Base-by-base conservation (phyloP, 2,329 filamentous ascomycete species). In the Coniochaeta hoffmannii region DNA sequence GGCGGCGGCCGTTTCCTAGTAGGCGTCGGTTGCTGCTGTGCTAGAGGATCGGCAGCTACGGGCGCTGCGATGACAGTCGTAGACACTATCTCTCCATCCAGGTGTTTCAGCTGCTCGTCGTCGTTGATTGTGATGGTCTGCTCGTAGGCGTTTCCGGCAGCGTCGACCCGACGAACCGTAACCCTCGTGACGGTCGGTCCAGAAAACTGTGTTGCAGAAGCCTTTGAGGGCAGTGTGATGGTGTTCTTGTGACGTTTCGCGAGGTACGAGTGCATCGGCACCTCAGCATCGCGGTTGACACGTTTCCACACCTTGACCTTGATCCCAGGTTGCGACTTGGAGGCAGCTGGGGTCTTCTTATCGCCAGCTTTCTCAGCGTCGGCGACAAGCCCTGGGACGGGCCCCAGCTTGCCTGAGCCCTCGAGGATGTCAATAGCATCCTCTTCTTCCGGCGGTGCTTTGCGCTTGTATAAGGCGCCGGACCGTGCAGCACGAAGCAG, bases 111-210 rank as follows among this genome's bases (percentile, higher is more conserved):
- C 5, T 77, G 76, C 66, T 94, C 88, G 0, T 90, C 91, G 56
- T 93, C 88, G 5, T 85, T 82, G 4, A 96, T 80, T 19, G 90
- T 88, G 8, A 94, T 85, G 64, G 95, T 90, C 68, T 94, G 90
- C 1, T 93, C 86, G 58, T 89, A 90, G 10, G 89, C 80, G 63
- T 93, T 93, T 24, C 92, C 92, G 1, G 84, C 83, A 4, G 87
- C 85, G 66, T 96, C 90, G 11, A 87, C 75, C 61, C 87, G 85
- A 63, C 88, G 84, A 54, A 97, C 89, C 22, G 88, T 94, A 0
- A 89, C 90, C 64, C 88, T 88, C 8, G 89, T 86, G 63, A 94
- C 72, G 6, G 77, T 89, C 4, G 83, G 78, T 2, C 76, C 77
- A 15, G 72, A 64, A 2, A 68, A 72, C 10, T 75, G 71, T 7